Conservation (phyloP, 1,284 basidiomycete genomes). For the Porogramme epimiltina region DNA sequence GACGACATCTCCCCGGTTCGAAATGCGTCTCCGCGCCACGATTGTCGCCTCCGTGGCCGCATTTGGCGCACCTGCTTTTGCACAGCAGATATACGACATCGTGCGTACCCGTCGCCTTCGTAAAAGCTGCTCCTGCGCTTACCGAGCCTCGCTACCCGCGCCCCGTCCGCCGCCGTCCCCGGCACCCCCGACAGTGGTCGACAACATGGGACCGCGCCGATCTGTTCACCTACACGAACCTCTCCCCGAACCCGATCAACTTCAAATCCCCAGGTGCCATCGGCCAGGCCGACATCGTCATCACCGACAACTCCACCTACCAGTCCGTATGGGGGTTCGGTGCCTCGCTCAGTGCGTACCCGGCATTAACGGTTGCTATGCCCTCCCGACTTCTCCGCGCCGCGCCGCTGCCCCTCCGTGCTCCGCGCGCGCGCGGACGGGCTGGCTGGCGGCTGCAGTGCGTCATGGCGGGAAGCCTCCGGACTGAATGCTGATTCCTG, state of each 20-base stretch:
- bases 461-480: neutral
- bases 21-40: neutral
- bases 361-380: neutral
- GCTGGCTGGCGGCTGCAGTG: neutral
- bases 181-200: slow-evolving; percentile 32
- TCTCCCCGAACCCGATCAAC: slow-evolving; percentile 34
- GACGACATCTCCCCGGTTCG: neutral
- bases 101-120: slow-evolving; percentile 5
- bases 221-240: slow-evolving; percentile 35
- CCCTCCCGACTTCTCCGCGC: slow-evolving; percentile 10
- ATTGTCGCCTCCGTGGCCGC: slow-evolving; percentile 9
- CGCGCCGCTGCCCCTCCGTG: neutral
- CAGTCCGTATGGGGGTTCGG: slow-evolving; percentile 53
- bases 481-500: neutral
- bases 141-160: neutral
- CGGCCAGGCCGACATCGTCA: slow-evolving; percentile 45
- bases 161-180: no score
- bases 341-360: slow-evolving; percentile 42
- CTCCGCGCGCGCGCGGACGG: neutral
- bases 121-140: neutral
- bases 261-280: slow-evolving; percentile 41
- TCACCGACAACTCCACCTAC: slow-evolving; percentile 42
- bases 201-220: slow-evolving; percentile 38
- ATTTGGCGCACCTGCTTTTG: slow-evolving; percentile 10
- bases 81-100: slow-evolving; percentile 23